Evolutionary conservation across 371 early-diverging fungal species (phyloP).

Genomic region (Syncephalastrum monosporum): DNA sequence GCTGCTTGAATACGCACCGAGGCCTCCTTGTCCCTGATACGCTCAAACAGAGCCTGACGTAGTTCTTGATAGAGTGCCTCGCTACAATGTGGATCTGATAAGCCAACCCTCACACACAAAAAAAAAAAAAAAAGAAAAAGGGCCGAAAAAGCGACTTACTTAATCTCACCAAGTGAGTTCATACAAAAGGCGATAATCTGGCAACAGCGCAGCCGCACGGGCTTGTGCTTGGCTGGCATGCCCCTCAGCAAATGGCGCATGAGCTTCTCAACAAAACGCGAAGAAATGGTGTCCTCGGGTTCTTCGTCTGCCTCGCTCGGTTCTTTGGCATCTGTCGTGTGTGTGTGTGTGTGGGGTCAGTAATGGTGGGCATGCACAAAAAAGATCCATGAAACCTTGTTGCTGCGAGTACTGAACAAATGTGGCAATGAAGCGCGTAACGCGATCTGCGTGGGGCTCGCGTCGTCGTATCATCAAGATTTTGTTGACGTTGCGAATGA

Average conservation of each 20-base stretch:
- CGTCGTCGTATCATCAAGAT: conserved; percentile 72
- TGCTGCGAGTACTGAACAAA: conserved; percentile 74
- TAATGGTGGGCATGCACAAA: not conserved
- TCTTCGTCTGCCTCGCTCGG: conserved; percentile 18
- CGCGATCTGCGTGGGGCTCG: conserved; percentile 71
- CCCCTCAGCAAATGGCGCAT: conserved; percentile 73
- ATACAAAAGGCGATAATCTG: conserved; percentile 78
- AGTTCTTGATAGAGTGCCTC: conserved; percentile 76
- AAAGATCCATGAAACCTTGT: conserved; percentile 38
- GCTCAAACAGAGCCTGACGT: conserved; percentile 61
- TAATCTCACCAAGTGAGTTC: conserved; percentile 76
- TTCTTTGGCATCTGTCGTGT: conserved; percentile 6
- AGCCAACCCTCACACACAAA: not conserved
- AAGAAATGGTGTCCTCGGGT: conserved; percentile 54
- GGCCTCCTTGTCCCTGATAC: conserved; percentile 82
- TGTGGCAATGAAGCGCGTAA: conserved; percentile 71
- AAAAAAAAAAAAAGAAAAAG: not conserved
- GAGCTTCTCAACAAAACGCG: conserved; percentile 71
- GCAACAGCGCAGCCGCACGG: conserved; percentile 76
- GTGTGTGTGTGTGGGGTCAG: not conserved
- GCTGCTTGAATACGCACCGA: conserved; percentile 80
- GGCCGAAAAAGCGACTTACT: conserved; percentile 45
- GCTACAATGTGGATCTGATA: conserved; percentile 30
- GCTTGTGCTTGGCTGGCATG: conserved; percentile 70
- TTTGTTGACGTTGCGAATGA: conserved; percentile 73